Evolutionary conservation across 1,139 yeast species (phyloP), one percentile per base, ranked within the genome.

Genomic region (Blastobotrys indianensis): DNA sequence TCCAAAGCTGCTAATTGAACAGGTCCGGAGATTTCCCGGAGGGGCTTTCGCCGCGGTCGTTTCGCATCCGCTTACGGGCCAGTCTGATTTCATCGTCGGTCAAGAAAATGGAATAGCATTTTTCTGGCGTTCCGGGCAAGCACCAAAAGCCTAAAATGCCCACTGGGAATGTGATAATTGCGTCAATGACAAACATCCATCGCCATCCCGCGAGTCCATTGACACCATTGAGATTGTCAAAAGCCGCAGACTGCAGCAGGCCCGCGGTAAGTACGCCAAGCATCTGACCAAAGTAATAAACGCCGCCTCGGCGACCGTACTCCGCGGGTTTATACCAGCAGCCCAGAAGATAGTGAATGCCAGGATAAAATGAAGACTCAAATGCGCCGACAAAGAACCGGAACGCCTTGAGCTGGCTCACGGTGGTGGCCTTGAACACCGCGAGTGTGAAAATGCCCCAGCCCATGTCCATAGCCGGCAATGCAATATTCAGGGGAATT

Each of bases 41-140:
- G 2, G 69, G 54, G 35, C 52, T 52, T 7, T 20, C 7, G 12
- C 47, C 50, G 54, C 74, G 73, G 54, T 71, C 76, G 61, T 77
- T 77, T 82, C 58, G 78, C 79, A 58, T 58, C 35, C 69, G 56
- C 9, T 39, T 39, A 25, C 50, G 44, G 2, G 66, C 63, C 32
- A 65, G 51, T 16, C 52, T 51, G 8, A 58, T 50, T 46, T 67
- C 68, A 2, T 55, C 54, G 4, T 55, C 50, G 8, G 50, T 50
- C 11, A 65, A 51, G 64, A 68, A 66, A 1, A 59, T 15, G 23
- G 54, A 57, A 37, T 59, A 60, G 17, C 76, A 72, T 15, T 64
- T 67, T 11, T 56, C 53, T 1, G 90, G 88, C 30, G 85, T 80
- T 41, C 88, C 90, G 1, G 92, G 92, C 51, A 82, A 69, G 50